These are phyloP conservation scores for Aureobasidium leucospermi DNA, from an alignment of 2,329 filamentous ascomycete genomes.

Conservation along the genomic window DNA sequence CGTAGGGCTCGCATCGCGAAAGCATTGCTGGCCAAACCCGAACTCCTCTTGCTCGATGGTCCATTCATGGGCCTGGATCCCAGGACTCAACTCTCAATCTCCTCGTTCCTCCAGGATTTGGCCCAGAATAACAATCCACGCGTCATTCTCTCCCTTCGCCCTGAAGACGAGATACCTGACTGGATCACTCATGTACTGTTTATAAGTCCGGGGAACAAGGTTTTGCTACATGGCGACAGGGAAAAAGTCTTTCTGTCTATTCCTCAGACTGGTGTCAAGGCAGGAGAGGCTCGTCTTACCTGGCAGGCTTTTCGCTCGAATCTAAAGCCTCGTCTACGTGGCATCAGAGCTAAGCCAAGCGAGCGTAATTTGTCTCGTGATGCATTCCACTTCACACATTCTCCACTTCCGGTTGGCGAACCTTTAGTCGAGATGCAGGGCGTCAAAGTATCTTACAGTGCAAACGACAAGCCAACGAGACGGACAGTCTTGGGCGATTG, in stretches of 20 bases:
- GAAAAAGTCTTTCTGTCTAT: slow-evolving; percentile 47
- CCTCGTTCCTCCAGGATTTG: slow-evolving; percentile 60
- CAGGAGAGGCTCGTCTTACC: background rate
- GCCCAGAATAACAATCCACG: slow-evolving; percentile 61
- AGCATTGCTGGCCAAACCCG: slow-evolving; percentile 69
- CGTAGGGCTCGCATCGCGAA: slow-evolving; percentile 81
- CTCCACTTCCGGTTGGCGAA: slow-evolving; percentile 45
- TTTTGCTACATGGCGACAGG: slow-evolving; percentile 60
- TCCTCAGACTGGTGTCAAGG: background rate
- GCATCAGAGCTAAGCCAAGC: background rate
- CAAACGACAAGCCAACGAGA: slow-evolving; percentile 20
- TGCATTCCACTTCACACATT: slow-evolving; percentile 21
- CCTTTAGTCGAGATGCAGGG: slow-evolving; percentile 80
- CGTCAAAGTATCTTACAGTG: slow-evolving; percentile 72
- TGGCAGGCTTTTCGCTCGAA: background rate
- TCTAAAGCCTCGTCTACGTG: background rate
- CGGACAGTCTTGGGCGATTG: slow-evolving; percentile 77
- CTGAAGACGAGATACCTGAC: slow-evolving; percentile 78
- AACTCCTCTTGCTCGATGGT: slow-evolving; percentile 81
- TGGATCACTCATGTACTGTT: slow-evolving; percentile 86
- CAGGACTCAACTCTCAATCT: slow-evolving; percentile 65
- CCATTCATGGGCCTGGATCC: slow-evolving; percentile 96
- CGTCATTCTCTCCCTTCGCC: slow-evolving; percentile 68
- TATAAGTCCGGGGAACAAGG: slow-evolving; percentile 58
- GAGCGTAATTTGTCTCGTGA: slow-evolving; percentile 21